Evolutionary conservation across 2,329 filamentous ascomycete genomes (phyloP).

Genomic region (Zopfia rhizophila): DNA sequence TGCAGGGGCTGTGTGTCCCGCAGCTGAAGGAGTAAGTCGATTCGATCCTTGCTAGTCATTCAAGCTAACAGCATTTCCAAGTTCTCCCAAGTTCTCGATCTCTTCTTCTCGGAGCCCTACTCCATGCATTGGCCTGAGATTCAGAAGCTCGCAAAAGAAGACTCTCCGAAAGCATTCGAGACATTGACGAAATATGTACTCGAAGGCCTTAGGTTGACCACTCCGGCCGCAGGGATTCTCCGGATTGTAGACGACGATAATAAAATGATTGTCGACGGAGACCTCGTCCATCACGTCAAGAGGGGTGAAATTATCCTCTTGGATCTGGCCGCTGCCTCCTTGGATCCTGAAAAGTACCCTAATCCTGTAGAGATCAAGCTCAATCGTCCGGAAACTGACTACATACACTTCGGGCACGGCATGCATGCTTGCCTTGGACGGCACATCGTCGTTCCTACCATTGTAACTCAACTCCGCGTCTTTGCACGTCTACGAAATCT

Average conservation of each 20-base stretch:
- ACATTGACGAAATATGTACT: constrained; percentile 17
- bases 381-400: constrained; percentile 42
- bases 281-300: constrained; percentile 7
- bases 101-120: constrained; percentile 20
- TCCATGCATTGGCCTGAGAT: constrained; percentile 20
- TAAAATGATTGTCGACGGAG: constrained; percentile 11
- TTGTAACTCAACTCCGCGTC: constrained; percentile 43
- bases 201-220: constrained; percentile 20
- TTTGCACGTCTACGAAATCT: constrained; percentile 48
- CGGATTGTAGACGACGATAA: constrained; percentile 8
- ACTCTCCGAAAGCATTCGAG: constrained; percentile 8
- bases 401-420: constrained; percentile 44
- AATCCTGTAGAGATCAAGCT: constrained; percentile 38
- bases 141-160: constrained; percentile 10
- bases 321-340: constrained; percentile 33
- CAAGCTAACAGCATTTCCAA: constrained; percentile 1
- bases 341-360: constrained; percentile 46
- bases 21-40: constrained; percentile 16
- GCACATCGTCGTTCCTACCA: constrained; percentile 37
- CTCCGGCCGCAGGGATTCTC: constrained; percentile 8
- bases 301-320: constrained; percentile 15
- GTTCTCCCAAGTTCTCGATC: constrained; percentile 20
- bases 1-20: constrained; percentile 10
- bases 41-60: too few species aligned
- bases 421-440: constrained; percentile 48